Percentiles rank a stretch among this genome's conserved stretches.
Conservation (phyloP, 495 filamentous ascomycete genomes). For the Aspergillus coremiiformis region DNA sequence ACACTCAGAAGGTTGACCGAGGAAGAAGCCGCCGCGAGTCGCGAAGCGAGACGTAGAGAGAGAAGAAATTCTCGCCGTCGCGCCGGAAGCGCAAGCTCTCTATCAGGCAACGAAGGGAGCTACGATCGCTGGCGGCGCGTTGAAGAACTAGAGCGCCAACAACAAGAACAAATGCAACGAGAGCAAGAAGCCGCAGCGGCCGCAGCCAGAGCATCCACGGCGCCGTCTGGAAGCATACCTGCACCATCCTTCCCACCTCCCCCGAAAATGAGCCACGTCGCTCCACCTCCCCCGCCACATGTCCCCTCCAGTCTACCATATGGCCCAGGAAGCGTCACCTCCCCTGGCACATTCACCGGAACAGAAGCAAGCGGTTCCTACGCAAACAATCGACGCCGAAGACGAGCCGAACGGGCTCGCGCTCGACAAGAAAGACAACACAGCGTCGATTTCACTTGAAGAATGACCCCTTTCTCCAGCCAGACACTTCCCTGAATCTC, state of each 20-base stretch:
- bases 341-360: slow-evolving; percentile 41
- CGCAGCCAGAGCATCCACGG: slow-evolving; percentile 13
- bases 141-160: slow-evolving; percentile 43
- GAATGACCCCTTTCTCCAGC: not conserved
- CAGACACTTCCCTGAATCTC: not conserved
- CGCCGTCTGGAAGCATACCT: slow-evolving; percentile 25
- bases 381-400: slow-evolving; percentile 45
- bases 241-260: slow-evolving; percentile 28
- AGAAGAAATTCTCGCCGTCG: slow-evolving; percentile 36
- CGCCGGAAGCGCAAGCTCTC: slow-evolving; percentile 37
- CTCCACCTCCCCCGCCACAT: slow-evolving; percentile 29
- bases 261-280: slow-evolving; percentile 25
- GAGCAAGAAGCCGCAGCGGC: slow-evolving; percentile 33
- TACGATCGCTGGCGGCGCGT: slow-evolving; percentile 45
- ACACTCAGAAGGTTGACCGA: slow-evolving; percentile 75
- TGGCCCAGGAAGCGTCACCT: slow-evolving; percentile 39
- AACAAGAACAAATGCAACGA: slow-evolving; percentile 43
- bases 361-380: slow-evolving; percentile 49
- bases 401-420: slow-evolving; percentile 45
- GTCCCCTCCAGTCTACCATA: slow-evolving; percentile 35
- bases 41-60: slow-evolving; percentile 46
- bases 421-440: slow-evolving; percentile 41
- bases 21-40: slow-evolving; percentile 63
- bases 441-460: slow-evolving; percentile 40
- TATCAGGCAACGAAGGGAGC: slow-evolving; percentile 39